These are phyloP conservation scores for Volvox carteri DNA, from an alignment of 163 green algal species.

Conservation along the genomic window DNA sequence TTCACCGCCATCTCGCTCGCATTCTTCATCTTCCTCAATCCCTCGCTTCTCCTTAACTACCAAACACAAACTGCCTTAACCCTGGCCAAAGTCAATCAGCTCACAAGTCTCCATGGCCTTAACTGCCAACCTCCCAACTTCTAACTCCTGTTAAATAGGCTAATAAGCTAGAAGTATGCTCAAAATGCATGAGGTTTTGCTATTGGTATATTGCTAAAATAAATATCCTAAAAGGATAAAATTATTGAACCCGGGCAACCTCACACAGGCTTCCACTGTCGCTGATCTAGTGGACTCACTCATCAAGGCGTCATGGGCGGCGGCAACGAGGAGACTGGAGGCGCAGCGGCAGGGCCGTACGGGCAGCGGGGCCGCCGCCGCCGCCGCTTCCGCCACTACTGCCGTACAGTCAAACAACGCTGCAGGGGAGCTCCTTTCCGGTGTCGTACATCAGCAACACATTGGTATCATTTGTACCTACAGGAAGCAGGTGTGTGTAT, in stretches of 20 bases:
- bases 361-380: background rate
- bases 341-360: background rate
- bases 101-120: too few relatives aligned
- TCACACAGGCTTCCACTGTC: conserved; percentile 56
- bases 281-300: conserved; percentile 80
- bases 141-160: background rate
- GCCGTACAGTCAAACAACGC: too few relatives aligned
- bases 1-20: background rate
- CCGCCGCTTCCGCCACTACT: too few relatives aligned
- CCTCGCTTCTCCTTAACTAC: too few relatives aligned
- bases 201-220: background rate
- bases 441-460: conserved; percentile 48
- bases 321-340: background rate
- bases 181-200: background rate
- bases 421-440: background rate
- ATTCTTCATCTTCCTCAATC: background rate
- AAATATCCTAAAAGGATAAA: background rate
- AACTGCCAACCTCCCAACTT: too few relatives aligned
- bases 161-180: background rate
- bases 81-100: too few relatives aligned
- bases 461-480: conserved; percentile 90
- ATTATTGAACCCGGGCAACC: background rate
- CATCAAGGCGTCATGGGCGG: conserved; percentile 59
- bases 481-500: conserved; percentile 75
- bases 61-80: too few relatives aligned